Evolutionary conservation across 83 land plant genomes (phyloP), one percentile per base, ranked within the genome.

Genomic region (Picea mariana): DNA sequence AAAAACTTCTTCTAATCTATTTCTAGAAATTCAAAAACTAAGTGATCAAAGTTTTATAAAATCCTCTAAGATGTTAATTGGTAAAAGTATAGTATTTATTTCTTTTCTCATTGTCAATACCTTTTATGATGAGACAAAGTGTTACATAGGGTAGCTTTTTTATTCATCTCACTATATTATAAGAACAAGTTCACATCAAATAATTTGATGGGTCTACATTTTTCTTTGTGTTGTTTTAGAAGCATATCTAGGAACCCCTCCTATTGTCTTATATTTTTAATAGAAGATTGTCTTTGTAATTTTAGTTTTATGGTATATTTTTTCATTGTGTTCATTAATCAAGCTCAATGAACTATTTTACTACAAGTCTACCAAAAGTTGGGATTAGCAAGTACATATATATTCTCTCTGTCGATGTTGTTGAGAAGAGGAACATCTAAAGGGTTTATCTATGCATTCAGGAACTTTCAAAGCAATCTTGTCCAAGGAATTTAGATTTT

Each of bases 371-470:
- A 0, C 6, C 44, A 42, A 0, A 42, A 42, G 44, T 42, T 42
- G 44, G 44, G 6, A 42, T 42, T 40, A 40, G 6, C 6, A 42
- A 0, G 6, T 42, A 42, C 6, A 42, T 42, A 42, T 42, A 3
- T 42, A 42, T 4, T 42, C 44, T 42, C 44, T 42, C 44, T 6
- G 6, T 6, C 44, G 95, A 95, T 86, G 94, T 88, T 60, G 92
- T 91, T 58, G 95, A 95, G 67, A 91, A 90, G 86, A 93, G 86
- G 80, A 90, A 95, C 83, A 90, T 86, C 18, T 84, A 94, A 12
- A 88, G 84, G 83, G 94, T 95, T 65, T 95, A 95, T 71, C 85
- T 93, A 66, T 92, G 95, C 73, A 75, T 95, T 55, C 87, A 92
- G n/a, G 87, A 91, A 3, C 86, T 95, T 65, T 92, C 97, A 42